phyloP scores from a whole-genome alignment of 768 basidiomycete genomes.

The Lentinula raphanica region DNA sequence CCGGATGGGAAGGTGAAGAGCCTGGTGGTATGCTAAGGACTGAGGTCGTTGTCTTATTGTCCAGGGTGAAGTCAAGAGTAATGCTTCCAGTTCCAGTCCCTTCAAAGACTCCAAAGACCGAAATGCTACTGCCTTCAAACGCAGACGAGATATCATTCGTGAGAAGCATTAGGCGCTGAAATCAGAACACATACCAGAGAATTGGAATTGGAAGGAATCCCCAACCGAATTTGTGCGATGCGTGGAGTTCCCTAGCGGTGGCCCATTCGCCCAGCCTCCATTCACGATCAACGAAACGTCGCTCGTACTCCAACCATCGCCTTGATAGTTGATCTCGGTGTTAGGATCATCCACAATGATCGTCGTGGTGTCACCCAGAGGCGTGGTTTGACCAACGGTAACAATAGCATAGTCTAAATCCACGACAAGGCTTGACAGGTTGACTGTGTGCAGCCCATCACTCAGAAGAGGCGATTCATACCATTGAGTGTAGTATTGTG shows the following conservation, averaged over 20 bases:
- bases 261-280: background rate
- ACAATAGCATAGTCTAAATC: conserved; percentile 5
- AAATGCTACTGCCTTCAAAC: background rate
- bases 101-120: conserved; percentile 1
- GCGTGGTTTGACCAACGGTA: background rate
- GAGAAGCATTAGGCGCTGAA: background rate
- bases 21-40: background rate
- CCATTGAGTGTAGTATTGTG: conserved; percentile 2
- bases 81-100: background rate
- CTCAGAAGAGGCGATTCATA: background rate
- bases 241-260: conserved; percentile 1
- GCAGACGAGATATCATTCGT: background rate
- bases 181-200: background rate
- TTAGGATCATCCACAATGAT: conserved; percentile 4
- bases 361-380: background rate
- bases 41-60: background rate
- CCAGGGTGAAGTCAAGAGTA: background rate
- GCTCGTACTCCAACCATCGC: background rate
- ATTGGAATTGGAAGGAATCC: background rate
- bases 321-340: background rate
- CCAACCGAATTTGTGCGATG: background rate
- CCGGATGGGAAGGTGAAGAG: background rate
- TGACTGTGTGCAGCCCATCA: conserved; percentile 1
- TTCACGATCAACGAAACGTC: background rate
- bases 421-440: background rate